Base-by-base conservation (phyloP, 305 asterid genomes). In the Ajuga reptans region DNA sequence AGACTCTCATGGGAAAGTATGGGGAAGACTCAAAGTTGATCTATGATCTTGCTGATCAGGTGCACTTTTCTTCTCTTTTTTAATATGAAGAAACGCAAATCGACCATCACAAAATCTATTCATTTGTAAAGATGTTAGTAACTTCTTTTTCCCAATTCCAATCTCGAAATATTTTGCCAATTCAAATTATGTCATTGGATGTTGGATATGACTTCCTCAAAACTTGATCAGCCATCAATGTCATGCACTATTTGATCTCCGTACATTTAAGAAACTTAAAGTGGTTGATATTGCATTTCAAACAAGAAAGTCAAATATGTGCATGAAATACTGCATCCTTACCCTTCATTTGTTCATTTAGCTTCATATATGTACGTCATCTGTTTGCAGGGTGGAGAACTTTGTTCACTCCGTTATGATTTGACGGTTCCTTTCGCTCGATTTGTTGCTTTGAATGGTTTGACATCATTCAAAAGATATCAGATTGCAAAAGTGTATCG, bases 21-120 rank as follows among this genome's bases (percentile, higher is more conserved):
- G 97, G 97, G 9, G 99, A 93, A 80, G 97, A 93, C 81, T 87
- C 97, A 29, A 93, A 89, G 78, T 84, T 93, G 82, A 89, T 93
- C 53, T 93, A 89, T 80, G 96, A 93, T 81, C 91, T 93, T 49
- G 96, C 96, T 46, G 99, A 93, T 79, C 97, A 91, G 96, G 99
- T 84, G 72, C 4, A 64, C 65, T 45, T 68, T 67, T 69, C 59
- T 69, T 71, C 71, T 50, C 49, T 54, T 49, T 33, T 64, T 12
- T 27, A 50, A 11, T 24, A 27, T 11, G 29, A 31, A 31, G 1
- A 39, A 39, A 9, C 0, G 3, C 50, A 75, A n/a, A 60, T 43
- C 45, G 24, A 58, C 45, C 61, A 61, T 66, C n/a, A 5, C 51
- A 16, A 36, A 34, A 29, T 66, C 27, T 37, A 31, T 37, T 51